Percentiles rank a stretch among this genome's conserved stretches.
Conservation (phyloP, 106 monocot species). For the Hemerocallis citrina region DNA sequence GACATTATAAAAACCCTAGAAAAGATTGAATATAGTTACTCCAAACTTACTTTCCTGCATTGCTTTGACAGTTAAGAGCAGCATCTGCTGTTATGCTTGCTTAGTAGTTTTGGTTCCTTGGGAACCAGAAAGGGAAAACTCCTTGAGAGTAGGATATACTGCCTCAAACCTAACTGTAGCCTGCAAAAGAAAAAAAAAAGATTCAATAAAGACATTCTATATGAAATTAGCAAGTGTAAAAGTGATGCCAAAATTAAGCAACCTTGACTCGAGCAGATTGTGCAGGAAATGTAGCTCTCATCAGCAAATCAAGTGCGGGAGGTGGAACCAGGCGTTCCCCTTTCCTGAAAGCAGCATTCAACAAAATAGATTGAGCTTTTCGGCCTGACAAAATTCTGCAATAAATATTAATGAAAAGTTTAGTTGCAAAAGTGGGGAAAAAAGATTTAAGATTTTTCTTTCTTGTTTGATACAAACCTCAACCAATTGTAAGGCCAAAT, state of each 20-base stretch:
- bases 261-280: conserved; percentile 75
- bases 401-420: background rate
- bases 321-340: conserved; percentile 90
- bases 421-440: background rate
- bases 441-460: background rate
- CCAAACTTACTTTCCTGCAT: conserved; percentile 65
- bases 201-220: background rate
- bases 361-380: conserved; percentile 70
- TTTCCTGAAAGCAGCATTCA: conserved; percentile 87
- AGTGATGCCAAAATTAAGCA: background rate
- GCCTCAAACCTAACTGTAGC: conserved; percentile 93
- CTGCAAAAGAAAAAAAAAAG: conserved; percentile 23
- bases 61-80: conserved; percentile 46
- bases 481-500: conserved; percentile 44
- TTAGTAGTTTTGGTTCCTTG: conserved; percentile 79
- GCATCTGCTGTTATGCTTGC: conserved; percentile 76
- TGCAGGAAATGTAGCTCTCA: conserved; percentile 63
- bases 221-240: background rate
- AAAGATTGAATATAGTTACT: too few species aligned
- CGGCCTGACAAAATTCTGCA: conserved; percentile 57
- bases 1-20: too few species aligned
- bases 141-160: conserved; percentile 82
- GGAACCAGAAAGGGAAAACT: conserved; percentile 76
- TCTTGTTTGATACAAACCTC: conserved; percentile 39
- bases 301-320: conserved; percentile 66